phyloP scores from a whole-genome alignment of 139 green algal genomes.

The Pseudopediastrum boryanum region DNA sequence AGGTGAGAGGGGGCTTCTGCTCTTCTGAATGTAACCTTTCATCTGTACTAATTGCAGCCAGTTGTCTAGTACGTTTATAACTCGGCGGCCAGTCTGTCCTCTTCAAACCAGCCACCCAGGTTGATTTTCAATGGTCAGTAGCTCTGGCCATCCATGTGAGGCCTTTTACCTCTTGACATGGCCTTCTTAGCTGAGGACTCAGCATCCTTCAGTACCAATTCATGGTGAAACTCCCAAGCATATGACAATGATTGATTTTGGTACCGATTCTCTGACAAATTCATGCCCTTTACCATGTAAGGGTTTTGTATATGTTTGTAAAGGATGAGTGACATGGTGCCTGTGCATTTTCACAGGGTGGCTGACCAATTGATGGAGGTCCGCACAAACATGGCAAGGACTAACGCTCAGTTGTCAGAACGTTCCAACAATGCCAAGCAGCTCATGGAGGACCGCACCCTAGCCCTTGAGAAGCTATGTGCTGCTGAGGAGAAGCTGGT shows the following conservation, averaged over 20 bases:
- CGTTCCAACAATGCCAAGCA: slow-evolving; percentile 1
- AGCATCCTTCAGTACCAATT: neutral
- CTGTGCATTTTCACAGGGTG: neutral
- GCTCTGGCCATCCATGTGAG: neutral
- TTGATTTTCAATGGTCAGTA: neutral
- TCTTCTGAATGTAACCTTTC: neutral
- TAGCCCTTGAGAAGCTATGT: slow-evolving; percentile 14
- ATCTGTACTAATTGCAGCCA: neutral
- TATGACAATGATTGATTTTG: neutral
- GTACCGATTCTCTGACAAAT: neutral
- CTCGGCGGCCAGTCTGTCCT: neutral
- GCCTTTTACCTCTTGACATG: neutral
- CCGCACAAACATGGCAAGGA: neutral
- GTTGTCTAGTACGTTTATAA: neutral
- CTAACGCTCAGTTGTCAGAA: neutral
- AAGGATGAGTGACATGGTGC: neutral
- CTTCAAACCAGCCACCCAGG: neutral
- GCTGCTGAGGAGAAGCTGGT: slow-evolving; percentile 21
- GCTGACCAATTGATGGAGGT: slow-evolving; percentile 21
- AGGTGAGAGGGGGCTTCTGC: neutral
- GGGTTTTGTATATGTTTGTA: neutral
- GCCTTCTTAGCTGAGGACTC: neutral
- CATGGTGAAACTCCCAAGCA: slow-evolving; percentile 1
- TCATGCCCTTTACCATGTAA: neutral
- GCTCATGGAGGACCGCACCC: slow-evolving; percentile 6